Evolutionary conservation across 2,329 filamentous ascomycete genomes (phyloP), one percentile per base, ranked within the genome.

Genomic region (Chalara sp.): DNA sequence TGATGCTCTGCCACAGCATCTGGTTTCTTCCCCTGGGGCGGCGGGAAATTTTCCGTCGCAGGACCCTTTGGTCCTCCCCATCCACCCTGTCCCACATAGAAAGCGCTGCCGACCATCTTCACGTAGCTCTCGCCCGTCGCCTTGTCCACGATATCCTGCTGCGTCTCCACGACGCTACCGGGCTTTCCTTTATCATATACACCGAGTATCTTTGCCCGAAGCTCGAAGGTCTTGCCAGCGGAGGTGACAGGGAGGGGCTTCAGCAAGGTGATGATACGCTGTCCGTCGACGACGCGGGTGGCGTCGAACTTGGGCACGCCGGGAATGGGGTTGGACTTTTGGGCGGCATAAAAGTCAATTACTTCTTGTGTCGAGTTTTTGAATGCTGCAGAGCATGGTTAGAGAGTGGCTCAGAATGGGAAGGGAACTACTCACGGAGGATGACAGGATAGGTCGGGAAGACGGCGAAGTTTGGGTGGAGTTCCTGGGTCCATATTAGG

Each of bases 21-120:
- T 12, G 90, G 86, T 47, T 74, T 72, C 70, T 82, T 81, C 56
- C 76, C 84, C 65, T 84, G 72, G 6, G 89, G 89, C 5, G 89
- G 86, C 6, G 87, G 85, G 72, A 81, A 95, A 71, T 81, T 90
- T 59, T 84, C 75, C 0, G 85, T 86, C 53, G 87, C 84, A 3
- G 89, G 89, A 5, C 89, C 91, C 73, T 95, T 95, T 39, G 91
- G 91, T 0, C 91, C 91, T 58, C 88, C 87, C 91, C 91, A 96
- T 67, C 74, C 74, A 61, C 81, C 81, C 68, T 87, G 84, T 0
- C 83, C 83, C 46, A 87, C 80, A 59, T 81, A 85, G 65, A 88
- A 87, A 0, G 73, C 78, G 59, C 75, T 81, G 5, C 80, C 79
- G 8, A 83, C 71, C 37, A 76, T 77, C 47, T 75, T 73, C 1